Evolutionary conservation across 2,329 filamentous ascomycete species (phyloP).

Genomic region (Cercospora nicotianae): DNA sequence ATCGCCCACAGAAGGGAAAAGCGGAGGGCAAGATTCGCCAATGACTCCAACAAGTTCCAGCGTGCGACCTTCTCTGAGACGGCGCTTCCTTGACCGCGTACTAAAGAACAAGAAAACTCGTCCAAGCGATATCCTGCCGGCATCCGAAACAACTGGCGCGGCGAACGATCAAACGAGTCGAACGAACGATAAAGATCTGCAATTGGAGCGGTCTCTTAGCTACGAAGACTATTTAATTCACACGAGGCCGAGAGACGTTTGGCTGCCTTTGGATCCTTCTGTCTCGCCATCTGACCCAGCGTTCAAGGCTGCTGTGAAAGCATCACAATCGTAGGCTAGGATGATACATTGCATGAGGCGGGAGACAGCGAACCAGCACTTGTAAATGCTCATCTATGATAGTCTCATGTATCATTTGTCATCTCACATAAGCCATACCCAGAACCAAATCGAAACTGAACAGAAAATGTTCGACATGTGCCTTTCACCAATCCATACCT

Average conservation of each 20-base stretch:
- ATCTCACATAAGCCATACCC: neutral
- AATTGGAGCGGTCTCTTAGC: neutral
- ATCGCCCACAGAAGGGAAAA: neutral
- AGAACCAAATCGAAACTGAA: neutral
- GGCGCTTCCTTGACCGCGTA: neutral
- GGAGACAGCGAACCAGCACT: neutral
- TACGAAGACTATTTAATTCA: conserved; percentile 9
- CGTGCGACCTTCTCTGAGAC: neutral
- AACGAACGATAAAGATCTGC: neutral
- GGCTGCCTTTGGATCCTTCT: conserved; percentile 9
- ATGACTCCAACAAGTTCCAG: neutral
- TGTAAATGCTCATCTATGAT: neutral
- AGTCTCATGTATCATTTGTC: neutral
- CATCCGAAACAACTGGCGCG: neutral
- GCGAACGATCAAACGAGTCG: neutral
- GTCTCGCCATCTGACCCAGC: conserved; percentile 9
- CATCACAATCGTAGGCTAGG: neutral
- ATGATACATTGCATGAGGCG: neutral
- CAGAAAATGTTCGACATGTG: neutral
- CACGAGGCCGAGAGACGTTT: conserved; percentile 3
- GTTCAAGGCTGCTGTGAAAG: conserved; percentile 7
- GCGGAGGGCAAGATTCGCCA: neutral
- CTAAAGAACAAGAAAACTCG: neutral
- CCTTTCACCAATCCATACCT: conserved; percentile 46
- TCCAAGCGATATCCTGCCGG: neutral